A percentile compares a stretch with the other conserved stretches of the same genome.
Conservation (phyloP, 345 rosid genomes). For the Salix dunnii region DNA sequence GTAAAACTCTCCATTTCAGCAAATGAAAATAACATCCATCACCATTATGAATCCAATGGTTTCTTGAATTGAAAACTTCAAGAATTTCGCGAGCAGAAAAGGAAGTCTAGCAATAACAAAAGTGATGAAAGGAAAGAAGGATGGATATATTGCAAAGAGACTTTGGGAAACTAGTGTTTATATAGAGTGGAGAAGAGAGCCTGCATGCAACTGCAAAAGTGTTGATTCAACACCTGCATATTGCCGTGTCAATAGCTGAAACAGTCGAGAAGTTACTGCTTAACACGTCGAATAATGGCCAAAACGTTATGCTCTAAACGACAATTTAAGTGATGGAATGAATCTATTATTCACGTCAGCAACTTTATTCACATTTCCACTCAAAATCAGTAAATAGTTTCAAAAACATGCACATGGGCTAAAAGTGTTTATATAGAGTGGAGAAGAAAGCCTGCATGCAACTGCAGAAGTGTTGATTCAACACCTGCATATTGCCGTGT, state of each 20-base stretch:
- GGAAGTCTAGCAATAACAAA: not conserved
- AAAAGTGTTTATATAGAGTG: not conserved
- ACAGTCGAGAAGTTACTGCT: not conserved
- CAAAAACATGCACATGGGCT: not conserved
- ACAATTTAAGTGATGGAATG: not conserved
- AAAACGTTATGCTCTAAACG: not conserved
- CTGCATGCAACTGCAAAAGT: constrained; percentile 1
- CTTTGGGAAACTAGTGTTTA: not conserved
- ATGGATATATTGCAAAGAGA: not conserved
- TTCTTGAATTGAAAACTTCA: not conserved
- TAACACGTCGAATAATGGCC: not conserved
- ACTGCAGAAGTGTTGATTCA: not conserved
- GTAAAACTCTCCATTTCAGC: not conserved
- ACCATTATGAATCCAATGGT: not conserved
- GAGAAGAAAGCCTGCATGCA: constrained; percentile 1
- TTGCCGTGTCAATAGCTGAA: not conserved
- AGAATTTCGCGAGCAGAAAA: not conserved
- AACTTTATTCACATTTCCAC: not conserved
- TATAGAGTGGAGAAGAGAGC: not conserved
- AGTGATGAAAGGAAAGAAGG: not conserved
- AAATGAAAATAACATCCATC: not conserved
- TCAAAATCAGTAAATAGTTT: not conserved
- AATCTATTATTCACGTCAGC: not conserved
- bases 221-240: not conserved
- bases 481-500: not conserved